These are phyloP conservation scores for Hemerocallis citrina DNA, from an alignment of 106 monocot species.

Conservation along the genomic window DNA sequence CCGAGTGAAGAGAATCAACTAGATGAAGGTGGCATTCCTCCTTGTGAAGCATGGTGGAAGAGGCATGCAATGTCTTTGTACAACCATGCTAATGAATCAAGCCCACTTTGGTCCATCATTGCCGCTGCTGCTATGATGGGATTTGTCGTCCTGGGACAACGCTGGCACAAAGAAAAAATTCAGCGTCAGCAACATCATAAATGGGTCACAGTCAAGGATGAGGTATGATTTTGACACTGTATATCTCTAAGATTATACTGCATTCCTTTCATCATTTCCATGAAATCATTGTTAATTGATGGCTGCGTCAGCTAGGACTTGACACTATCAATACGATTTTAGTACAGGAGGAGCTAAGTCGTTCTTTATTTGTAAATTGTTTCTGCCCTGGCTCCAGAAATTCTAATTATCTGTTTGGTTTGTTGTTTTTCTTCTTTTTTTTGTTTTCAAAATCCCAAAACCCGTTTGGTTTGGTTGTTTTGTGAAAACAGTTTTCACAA, in stretches of 20 bases:
- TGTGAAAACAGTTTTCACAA: no score
- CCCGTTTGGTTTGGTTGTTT: no score
- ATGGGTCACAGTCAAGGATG: conserved; percentile 31
- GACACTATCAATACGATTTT: background rate
- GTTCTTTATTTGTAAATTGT: background rate
- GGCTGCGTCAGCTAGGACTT: background rate
- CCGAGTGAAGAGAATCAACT: conserved; percentile 10
- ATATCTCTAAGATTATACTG: background rate
- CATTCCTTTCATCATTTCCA: background rate
- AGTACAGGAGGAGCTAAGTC: background rate
- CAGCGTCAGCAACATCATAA: conserved; percentile 47
- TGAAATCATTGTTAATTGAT: background rate
- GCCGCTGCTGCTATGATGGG: conserved; percentile 83
- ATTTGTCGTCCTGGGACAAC: conserved; percentile 61
- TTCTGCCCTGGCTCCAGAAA: no score
- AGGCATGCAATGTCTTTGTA: conserved; percentile 51
- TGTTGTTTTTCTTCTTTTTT: no score
- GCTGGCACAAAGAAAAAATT: conserved; percentile 57
- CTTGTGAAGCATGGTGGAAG: conserved; percentile 78
- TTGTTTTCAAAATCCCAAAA: no score
- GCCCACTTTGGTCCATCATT: conserved; percentile 70
- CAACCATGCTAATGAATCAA: conserved; percentile 63
- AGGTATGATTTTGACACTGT: conserved; percentile 19
- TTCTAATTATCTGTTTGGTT: no score
- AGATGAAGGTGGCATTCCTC: conserved; percentile 11